Evolutionary conservation across 2,329 filamentous ascomycete species (phyloP).

Genomic region (Metarhizium rileyi): DNA sequence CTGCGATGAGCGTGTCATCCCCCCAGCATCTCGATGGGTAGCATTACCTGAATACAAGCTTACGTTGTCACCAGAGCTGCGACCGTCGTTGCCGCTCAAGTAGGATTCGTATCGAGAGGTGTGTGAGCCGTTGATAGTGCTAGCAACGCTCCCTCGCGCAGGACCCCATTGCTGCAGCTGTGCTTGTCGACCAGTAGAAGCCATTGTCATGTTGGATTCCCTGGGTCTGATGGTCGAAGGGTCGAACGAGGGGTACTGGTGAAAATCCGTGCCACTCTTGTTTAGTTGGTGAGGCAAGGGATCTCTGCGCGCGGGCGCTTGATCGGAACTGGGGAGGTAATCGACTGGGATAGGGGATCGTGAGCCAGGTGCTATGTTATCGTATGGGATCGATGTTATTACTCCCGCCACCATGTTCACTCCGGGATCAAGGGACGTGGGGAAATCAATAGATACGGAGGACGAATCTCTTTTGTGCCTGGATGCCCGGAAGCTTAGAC

Average conservation of each 20-base stretch:
- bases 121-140: constrained; percentile 38
- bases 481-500: constrained; percentile 58
- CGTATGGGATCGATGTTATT: constrained; percentile 83
- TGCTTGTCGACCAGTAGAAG: constrained; percentile 57
- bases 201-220: constrained; percentile 50
- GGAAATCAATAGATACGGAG: constrained; percentile 59
- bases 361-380: constrained; percentile 54
- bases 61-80: constrained; percentile 43
- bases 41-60: constrained; percentile 48
- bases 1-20: constrained; percentile 20
- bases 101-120: constrained; percentile 57
- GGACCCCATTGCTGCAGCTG: constrained; percentile 70
- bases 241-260: constrained; percentile 77
- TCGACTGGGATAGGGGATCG: constrained; percentile 65
- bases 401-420: constrained; percentile 70
- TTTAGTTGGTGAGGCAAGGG: constrained; percentile 76
- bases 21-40: constrained; percentile 30
- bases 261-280: constrained; percentile 67
- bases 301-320: constrained; percentile 54
- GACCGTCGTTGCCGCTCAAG: constrained; percentile 47
- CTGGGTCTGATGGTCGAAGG: constrained; percentile 28
- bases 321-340: constrained; percentile 59
- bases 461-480: constrained; percentile 68
- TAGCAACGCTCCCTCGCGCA: constrained; percentile 43
- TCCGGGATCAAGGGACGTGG: constrained; percentile 52